A percentile compares a stretch with the other conserved stretches of the same genome.
These are phyloP conservation scores for Dictyostelium citrinum DNA, from an alignment of 78 protist species.

Conservation along the genomic window DNA sequence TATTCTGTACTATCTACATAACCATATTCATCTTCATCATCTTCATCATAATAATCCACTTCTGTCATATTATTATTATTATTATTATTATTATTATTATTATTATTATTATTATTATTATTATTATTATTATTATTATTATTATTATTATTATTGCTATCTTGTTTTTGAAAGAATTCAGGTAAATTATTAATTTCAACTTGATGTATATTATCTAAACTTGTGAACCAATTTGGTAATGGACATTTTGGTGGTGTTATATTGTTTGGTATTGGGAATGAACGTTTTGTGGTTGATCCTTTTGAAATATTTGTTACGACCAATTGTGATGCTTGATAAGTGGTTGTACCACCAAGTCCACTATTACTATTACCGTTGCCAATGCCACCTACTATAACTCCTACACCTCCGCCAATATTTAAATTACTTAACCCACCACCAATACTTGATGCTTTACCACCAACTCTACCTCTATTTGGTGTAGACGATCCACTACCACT, in stretches of 20 bases:
- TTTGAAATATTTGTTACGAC: neutral
- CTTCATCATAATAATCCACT: neutral
- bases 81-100: too few relatives aligned
- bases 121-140: neutral
- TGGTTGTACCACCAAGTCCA: neutral
- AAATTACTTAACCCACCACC: neutral
- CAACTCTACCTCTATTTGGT: neutral
- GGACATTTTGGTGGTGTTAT: neutral
- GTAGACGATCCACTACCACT: neutral
- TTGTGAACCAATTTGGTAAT: neutral
- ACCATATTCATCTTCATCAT: neutral
- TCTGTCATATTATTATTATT: neutral
- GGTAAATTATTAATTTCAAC: neutral
- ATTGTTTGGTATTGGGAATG: neutral
- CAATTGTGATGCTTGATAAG: neutral
- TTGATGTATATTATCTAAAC: neutral
- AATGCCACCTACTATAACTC: neutral
- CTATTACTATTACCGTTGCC: neutral
- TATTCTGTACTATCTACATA: neutral
- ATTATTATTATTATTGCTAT: neutral
- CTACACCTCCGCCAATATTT: neutral
- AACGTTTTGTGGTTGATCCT: neutral
- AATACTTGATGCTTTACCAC: neutral
- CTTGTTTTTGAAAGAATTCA: neutral
- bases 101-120: neutral